Evolutionary conservation across 2,329 filamentous ascomycete species (phyloP).

Genomic region (Penicillium sp.): DNA sequence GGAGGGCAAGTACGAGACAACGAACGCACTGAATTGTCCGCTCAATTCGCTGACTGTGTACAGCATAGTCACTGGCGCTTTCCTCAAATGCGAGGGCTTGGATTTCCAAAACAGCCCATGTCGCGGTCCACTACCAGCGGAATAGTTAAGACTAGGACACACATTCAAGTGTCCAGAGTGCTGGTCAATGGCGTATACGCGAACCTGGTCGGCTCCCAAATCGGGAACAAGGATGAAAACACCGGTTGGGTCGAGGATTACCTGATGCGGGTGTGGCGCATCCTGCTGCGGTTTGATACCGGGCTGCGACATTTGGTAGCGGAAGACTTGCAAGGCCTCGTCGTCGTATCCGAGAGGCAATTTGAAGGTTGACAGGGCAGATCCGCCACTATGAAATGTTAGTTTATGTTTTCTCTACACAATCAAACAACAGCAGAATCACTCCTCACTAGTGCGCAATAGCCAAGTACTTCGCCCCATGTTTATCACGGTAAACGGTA

Average conservation of each 20-base stretch:
- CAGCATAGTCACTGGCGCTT: too few species aligned
- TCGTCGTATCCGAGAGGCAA: conserved; percentile 7
- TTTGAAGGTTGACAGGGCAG: conserved; percentile 9
- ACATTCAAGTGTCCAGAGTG: conserved; percentile 43
- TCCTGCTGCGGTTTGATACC: conserved; percentile 50
- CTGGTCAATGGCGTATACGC: conserved; percentile 49
- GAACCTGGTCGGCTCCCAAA: conserved; percentile 51
- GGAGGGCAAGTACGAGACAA: too few species aligned
- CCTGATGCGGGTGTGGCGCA: conserved; percentile 51
- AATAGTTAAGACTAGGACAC: conserved; percentile 42
- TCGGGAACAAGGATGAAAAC: conserved; percentile 50
- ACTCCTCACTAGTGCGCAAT: conserved; percentile 19
- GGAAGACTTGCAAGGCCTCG: conserved; percentile 17
- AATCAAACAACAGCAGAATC: not conserved
- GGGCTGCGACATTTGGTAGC: conserved; percentile 17
- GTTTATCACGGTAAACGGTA: too few species aligned
- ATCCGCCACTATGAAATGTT: conserved; percentile 6
- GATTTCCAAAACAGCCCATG: conserved; percentile 52
- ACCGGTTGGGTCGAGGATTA: conserved; percentile 39
- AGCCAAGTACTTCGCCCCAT: conserved; percentile 11
- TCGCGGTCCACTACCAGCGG: conserved; percentile 48
- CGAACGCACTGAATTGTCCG: too few species aligned
- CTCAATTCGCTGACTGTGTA: too few species aligned
- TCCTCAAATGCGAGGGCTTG: too few species aligned
- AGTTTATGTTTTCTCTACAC: too few species aligned